A percentile compares a stretch with the other conserved stretches of the same genome.
These are phyloP conservation scores for Punica granatum DNA, from an alignment of 345 rosid species.

Conservation along the genomic window DNA sequence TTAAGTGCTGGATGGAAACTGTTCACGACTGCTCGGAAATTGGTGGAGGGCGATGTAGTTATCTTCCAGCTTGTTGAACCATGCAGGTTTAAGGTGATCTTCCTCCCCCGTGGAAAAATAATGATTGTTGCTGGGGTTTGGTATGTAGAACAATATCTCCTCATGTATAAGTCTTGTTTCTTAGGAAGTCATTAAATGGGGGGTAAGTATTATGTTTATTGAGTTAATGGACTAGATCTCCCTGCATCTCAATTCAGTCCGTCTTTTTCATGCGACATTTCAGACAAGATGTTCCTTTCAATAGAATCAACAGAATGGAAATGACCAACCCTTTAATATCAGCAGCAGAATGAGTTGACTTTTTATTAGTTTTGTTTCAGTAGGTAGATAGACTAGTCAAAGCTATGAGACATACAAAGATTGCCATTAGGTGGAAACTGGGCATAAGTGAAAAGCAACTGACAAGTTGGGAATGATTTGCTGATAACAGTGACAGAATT, in stretches of 20 bases:
- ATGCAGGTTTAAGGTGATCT: constrained; percentile 44
- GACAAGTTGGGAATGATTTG: neutral
- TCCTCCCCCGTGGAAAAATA: neutral
- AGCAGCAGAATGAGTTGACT: neutral
- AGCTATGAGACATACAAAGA: neutral
- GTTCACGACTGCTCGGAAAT: constrained; percentile 40
- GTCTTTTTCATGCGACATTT: neutral
- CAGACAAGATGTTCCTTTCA: neutral
- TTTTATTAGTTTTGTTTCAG: neutral
- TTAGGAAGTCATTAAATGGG: neutral
- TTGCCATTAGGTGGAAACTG: neutral
- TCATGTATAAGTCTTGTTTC: neutral
- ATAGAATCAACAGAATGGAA: neutral
- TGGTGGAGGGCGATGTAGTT: constrained; percentile 50
- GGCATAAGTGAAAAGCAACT: neutral
- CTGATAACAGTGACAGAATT: neutral
- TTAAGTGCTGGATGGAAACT: constrained; percentile 72
- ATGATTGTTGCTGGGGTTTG: neutral
- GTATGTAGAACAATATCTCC: neutral
- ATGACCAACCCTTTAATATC: neutral
- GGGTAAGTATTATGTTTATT: neutral
- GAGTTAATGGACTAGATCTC: too few species aligned
- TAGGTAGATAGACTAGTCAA: neutral
- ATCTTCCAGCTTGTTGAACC: constrained; percentile 50
- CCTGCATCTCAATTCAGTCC: neutral